These are phyloP conservation scores for Magnusiomyces fungicola DNA, from an alignment of 1,139 yeast species.

Conservation along the genomic window DNA sequence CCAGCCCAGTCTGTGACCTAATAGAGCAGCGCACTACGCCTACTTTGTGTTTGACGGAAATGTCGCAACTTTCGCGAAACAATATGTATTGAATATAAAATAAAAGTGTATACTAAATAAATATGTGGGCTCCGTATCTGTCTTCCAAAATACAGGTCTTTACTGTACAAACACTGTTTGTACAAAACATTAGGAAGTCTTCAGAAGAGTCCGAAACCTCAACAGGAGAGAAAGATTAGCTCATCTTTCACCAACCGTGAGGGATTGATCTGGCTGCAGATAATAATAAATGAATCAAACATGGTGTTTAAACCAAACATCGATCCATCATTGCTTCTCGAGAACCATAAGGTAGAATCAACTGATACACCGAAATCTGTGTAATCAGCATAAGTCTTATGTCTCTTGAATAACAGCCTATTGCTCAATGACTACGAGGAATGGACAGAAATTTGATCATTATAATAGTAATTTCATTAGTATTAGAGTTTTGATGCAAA, in stretches of 20 bases:
- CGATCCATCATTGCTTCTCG: too few species aligned
- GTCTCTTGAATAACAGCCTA: not conserved
- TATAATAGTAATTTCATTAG: not conserved
- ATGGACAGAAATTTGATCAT: not conserved
- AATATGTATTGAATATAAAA: too few species aligned
- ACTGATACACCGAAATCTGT: too few species aligned
- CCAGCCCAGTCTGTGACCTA: too few species aligned
- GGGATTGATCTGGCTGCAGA: not conserved
- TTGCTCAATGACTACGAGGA: not conserved
- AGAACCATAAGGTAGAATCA: too few species aligned
- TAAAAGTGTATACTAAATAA: not conserved
- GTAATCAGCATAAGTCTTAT: too few species aligned
- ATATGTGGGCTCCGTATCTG: conserved; percentile 29
- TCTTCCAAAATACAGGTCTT: conserved; percentile 15
- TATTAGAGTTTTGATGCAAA: not conserved
- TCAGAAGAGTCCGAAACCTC: conserved; percentile 16
- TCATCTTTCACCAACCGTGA: too few species aligned
- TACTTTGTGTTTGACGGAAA: too few species aligned
- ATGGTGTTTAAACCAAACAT: not conserved
- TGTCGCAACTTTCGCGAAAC: too few species aligned
- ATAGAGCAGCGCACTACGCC: too few species aligned
- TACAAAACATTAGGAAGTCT: conserved; percentile 18
- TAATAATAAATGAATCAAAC: too few species aligned
- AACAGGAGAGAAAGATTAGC: not conserved
- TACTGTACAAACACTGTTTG: conserved; percentile 7